Evolutionary conservation across 768 basidiomycete species (phyloP).

Genomic region (Lactarius hatsudake): DNA sequence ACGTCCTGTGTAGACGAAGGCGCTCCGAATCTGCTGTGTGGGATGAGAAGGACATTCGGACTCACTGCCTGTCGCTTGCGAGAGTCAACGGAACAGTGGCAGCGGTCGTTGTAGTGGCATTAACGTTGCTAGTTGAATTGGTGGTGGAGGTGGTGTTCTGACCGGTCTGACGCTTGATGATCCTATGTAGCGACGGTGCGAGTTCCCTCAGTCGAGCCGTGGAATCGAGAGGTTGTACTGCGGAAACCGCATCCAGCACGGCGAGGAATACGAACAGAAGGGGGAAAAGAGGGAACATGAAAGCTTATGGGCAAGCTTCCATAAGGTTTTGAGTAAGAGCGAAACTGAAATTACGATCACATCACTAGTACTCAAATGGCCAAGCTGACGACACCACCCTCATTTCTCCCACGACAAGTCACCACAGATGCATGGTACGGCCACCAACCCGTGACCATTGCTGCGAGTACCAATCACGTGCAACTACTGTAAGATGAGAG

Average conservation of each 20-base stretch:
- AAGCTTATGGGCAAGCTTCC: slow-evolving; percentile 10
- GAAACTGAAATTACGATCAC: neutral
- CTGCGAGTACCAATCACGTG: no score
- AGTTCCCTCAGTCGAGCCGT: neutral
- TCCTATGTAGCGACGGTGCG: slow-evolving; percentile 12
- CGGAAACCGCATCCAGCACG: slow-evolving; percentile 18
- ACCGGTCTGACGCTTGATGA: slow-evolving; percentile 19
- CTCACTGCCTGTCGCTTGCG: slow-evolving; percentile 25
- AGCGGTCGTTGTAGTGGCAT: neutral
- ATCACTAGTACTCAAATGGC: neutral
- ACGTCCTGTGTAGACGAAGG: slow-evolving; percentile 47
- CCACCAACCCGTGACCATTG: no score
- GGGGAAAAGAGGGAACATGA: slow-evolving; percentile 9
- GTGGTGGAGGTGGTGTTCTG: slow-evolving; percentile 6
- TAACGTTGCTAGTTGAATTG: slow-evolving; percentile 4
- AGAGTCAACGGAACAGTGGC: slow-evolving; percentile 19
- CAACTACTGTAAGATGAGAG: no score
- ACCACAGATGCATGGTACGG: no score
- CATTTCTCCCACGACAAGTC: no score
- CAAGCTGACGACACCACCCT: no score
- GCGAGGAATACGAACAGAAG: slow-evolving; percentile 10
- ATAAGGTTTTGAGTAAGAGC: neutral
- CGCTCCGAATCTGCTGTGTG: neutral
- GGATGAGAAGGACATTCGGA: neutral
- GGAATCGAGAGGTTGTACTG: neutral